Evolutionary conservation across 495 filamentous ascomycete genomes (phyloP).

Genomic region (Penicillium subrubescens): DNA sequence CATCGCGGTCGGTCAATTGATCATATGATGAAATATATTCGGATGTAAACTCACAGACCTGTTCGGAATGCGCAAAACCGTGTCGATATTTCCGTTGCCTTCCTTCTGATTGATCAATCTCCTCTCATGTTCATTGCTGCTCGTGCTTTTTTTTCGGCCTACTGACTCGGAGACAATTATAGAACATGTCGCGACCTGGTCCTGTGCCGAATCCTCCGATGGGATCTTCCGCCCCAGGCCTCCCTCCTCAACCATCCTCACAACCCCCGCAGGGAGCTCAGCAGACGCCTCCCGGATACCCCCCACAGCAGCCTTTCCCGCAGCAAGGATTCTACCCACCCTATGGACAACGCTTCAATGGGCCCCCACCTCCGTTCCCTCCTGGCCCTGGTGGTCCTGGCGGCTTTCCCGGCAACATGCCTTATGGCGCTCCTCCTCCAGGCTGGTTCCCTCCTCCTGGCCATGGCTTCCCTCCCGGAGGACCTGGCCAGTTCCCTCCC

Average conservation of each 20-base stretch:
- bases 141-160: constrained; percentile 9
- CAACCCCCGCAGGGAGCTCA: constrained; percentile 47
- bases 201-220: constrained; percentile 24
- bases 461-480: constrained; percentile 72
- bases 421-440: constrained; percentile 66
- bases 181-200: constrained; percentile 44
- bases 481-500: constrained; percentile 58
- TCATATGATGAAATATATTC: constrained; percentile 65
- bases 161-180: constrained; percentile 29
- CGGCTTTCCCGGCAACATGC: constrained; percentile 55
- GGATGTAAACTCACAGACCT: constrained; percentile 62
- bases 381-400: constrained; percentile 51
- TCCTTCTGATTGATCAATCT: constrained; percentile 79
- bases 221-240: constrained; percentile 41
- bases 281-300: constrained; percentile 50
- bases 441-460: constrained; percentile 80
- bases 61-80: constrained; percentile 83
- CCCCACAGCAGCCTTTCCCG: constrained; percentile 53
- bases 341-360: constrained; percentile 58
- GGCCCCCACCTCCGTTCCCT: constrained; percentile 64
- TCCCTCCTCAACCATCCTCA: constrained; percentile 41
- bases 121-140: constrained; percentile 4
- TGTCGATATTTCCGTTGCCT: constrained; percentile 99
- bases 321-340: constrained; percentile 50
- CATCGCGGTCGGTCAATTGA: constrained; percentile 28